phyloP scores from a whole-genome alignment of 2,329 filamentous ascomycete species.

The Aspergillus hortae region DNA sequence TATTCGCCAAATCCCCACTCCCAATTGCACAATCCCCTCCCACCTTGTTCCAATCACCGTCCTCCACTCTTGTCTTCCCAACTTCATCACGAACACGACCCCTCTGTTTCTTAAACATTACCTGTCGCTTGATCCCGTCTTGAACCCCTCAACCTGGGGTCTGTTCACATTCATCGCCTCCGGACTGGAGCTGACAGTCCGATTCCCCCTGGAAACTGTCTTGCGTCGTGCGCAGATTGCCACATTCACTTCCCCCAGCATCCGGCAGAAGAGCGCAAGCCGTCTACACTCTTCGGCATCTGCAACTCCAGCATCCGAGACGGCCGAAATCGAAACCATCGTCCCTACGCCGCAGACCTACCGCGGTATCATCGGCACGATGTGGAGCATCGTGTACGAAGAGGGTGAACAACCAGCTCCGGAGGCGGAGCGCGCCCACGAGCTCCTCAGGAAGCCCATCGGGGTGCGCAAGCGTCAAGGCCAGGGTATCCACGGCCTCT shows the following conservation, averaged over 20 bases:
- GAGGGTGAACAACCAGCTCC: conserved; percentile 61
- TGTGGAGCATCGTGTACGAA: conserved; percentile 79
- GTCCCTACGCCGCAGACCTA: conserved; percentile 74
- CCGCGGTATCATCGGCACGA: conserved; percentile 81
- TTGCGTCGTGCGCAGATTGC: conserved; percentile 82
- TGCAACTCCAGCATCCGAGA: conserved; percentile 10
- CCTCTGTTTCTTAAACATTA: conserved; percentile 84
- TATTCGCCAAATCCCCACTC: conserved; percentile 71
- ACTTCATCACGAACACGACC: conserved; percentile 74
- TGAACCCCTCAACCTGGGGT: conserved; percentile 78
- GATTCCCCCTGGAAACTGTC: conserved; percentile 88
- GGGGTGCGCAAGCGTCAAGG: conserved; percentile 45
- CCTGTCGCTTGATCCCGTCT: conserved; percentile 75
- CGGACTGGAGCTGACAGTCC: conserved; percentile 74
- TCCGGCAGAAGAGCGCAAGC: conserved; percentile 32
- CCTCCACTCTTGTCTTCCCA: conserved; percentile 79
- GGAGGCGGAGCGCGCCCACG: conserved; percentile 41
- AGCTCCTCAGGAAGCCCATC: conserved; percentile 36
- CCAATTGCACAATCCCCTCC: conserved; percentile 64
- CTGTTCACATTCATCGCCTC: conserved; percentile 78
- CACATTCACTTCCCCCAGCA: conserved; percentile 58
- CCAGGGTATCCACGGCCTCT: conserved; percentile 54
- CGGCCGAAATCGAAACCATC: conserved; percentile 61
- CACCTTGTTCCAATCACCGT: conserved; percentile 77
- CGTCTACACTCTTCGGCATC: conserved; percentile 13